These are phyloP conservation scores for Chrysoporthe austroafricana DNA, from an alignment of 2,329 filamentous ascomycete genomes.

Conservation along the genomic window DNA sequence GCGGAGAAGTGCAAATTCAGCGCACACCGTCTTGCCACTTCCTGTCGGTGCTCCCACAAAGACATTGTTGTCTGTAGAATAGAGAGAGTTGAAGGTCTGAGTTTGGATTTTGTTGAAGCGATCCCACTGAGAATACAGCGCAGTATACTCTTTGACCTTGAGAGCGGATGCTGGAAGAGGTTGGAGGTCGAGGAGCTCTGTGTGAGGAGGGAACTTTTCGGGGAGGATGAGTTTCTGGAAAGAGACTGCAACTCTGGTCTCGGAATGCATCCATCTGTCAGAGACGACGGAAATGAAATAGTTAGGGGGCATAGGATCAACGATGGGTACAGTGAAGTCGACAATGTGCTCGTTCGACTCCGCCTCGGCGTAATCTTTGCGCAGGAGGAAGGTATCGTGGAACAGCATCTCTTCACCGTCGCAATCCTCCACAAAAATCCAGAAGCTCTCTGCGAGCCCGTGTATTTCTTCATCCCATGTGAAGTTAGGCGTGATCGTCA, in stretches of 20 bases:
- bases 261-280: slow-evolving; percentile 97
- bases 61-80: slow-evolving; percentile 88
- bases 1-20: slow-evolving; percentile 87
- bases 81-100: slow-evolving; percentile 93
- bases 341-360: slow-evolving; percentile 93
- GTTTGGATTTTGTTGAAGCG: slow-evolving; percentile 98
- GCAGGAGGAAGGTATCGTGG: slow-evolving; percentile 91
- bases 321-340: slow-evolving; percentile 95
- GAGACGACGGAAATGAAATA: slow-evolving; percentile 97
- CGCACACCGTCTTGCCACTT: slow-evolving; percentile 95
- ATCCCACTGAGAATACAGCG: slow-evolving; percentile 80
- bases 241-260: slow-evolving; percentile 89
- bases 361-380: slow-evolving; percentile 82
- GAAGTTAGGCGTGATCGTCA: slow-evolving; percentile 92
- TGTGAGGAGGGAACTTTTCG: slow-evolving; percentile 94
- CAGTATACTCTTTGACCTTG: slow-evolving; percentile 81
- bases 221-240: slow-evolving; percentile 95
- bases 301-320: slow-evolving; percentile 96
- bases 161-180: slow-evolving; percentile 86
- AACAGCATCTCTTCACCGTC: slow-evolving; percentile 95
- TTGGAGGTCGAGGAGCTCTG: slow-evolving; percentile 88
- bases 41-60: slow-evolving; percentile 92
- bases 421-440: slow-evolving; percentile 96
- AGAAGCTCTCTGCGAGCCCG: slow-evolving; percentile 88
- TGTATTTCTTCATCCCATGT: slow-evolving; percentile 93